These are phyloP conservation scores for Apiospora hydei DNA, from an alignment of 2,329 filamentous ascomycete species.

Conservation along the genomic window DNA sequence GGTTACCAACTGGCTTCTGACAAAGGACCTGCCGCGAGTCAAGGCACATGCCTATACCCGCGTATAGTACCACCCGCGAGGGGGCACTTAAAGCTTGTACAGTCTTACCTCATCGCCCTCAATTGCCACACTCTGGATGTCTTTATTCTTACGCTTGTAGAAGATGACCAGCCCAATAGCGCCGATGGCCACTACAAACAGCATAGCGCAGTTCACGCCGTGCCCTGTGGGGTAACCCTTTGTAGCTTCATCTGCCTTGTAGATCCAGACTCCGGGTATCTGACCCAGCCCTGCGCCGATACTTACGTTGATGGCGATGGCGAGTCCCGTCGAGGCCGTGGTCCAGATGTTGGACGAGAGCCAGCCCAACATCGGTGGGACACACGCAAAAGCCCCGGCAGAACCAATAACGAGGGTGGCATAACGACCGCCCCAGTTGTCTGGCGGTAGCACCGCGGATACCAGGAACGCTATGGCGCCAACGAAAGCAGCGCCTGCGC, in stretches of 20 bases:
- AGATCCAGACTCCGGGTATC: constrained; percentile 76
- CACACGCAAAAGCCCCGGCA: constrained; percentile 70
- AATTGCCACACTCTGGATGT: constrained; percentile 40
- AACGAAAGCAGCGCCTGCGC: constrained; percentile 49
- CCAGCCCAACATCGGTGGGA: constrained; percentile 73
- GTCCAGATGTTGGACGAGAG: constrained; percentile 70
- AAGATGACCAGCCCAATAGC: constrained; percentile 60
- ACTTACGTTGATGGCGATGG: constrained; percentile 73
- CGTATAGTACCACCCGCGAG: no score
- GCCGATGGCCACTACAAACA: constrained; percentile 63
- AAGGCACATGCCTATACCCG: neutral
- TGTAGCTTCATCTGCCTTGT: constrained; percentile 65
- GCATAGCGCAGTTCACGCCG: constrained; percentile 68
- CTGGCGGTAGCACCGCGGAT: constrained; percentile 66
- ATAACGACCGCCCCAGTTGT: constrained; percentile 67
- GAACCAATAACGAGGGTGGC: constrained; percentile 72
- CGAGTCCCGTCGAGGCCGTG: constrained; percentile 69
- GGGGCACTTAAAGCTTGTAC: constrained; percentile 44
- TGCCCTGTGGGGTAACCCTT: constrained; percentile 73
- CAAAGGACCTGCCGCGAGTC: neutral
- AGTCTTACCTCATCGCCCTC: constrained; percentile 45
- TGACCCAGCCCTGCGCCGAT: constrained; percentile 72
- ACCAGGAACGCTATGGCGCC: constrained; percentile 61
- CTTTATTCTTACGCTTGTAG: constrained; percentile 56
- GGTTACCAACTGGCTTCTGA: neutral